Conservation (phyloP, 176 grass and related monocot genomes). For the Otatea glauca region DNA sequence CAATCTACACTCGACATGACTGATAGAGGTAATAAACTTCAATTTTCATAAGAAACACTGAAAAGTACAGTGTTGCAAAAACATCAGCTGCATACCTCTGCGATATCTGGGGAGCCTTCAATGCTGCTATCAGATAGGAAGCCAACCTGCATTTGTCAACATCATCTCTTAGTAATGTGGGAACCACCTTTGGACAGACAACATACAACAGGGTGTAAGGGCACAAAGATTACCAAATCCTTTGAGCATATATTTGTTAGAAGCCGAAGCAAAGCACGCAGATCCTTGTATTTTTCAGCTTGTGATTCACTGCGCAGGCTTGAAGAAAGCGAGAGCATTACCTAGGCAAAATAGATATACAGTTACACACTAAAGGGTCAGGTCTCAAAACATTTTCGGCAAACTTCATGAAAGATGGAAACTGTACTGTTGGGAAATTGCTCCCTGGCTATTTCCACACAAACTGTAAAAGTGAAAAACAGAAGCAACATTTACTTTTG, state of each 20-base stretch:
- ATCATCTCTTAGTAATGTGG: conserved; percentile 43
- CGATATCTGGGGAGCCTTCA: conserved; percentile 80
- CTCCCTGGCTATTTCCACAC: background rate
- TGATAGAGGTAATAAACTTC: conserved; percentile 1
- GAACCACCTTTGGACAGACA: conserved; percentile 26
- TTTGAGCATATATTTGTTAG: conserved; percentile 98
- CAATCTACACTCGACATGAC: conserved; percentile 5
- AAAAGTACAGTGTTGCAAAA: conserved; percentile 2
- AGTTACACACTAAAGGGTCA: conserved; percentile 36
- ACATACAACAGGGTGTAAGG: conserved; percentile 20
- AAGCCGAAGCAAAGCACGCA: conserved; percentile 96
- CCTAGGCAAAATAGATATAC: conserved; percentile 59
- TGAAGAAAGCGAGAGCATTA: conserved; percentile 82
- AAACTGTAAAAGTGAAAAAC: conserved; percentile 31
- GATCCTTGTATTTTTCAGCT: conserved; percentile 96
- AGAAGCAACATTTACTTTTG: conserved; percentile 20
- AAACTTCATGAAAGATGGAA: conserved; percentile 16
- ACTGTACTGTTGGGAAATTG: conserved; percentile 12
- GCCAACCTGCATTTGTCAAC: conserved; percentile 74
- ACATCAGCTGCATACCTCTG: conserved; percentile 63
- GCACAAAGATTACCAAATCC: conserved; percentile 71
- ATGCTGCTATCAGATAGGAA: conserved; percentile 65
- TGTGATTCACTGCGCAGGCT: conserved; percentile 85
- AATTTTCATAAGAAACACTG: conserved; percentile 38
- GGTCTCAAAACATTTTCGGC: background rate